Conservation (phyloP, 2,329 filamentous ascomycete species). For the Trichoderma breve region DNA sequence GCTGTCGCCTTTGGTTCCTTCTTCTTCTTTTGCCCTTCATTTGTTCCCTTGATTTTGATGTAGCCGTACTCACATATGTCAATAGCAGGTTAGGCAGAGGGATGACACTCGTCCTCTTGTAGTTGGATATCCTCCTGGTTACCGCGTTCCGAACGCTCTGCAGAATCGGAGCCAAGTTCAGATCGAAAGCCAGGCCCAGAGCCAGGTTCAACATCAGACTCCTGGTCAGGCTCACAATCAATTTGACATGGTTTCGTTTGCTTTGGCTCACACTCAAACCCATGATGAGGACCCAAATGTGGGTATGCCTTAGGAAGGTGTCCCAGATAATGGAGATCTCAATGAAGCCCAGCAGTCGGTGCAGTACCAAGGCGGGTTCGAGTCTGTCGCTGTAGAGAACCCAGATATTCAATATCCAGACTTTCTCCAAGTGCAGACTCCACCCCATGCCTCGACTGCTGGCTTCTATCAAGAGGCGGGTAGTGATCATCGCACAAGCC, state of each 20-base stretch:
- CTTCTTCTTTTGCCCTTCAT: neutral
- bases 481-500: neutral
- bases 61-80: neutral
- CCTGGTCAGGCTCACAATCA: neutral
- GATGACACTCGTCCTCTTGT: neutral
- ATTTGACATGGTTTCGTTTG: conserved; percentile 6
- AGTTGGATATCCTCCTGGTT: neutral
- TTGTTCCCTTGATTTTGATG: neutral
- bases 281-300: conserved; percentile 9
- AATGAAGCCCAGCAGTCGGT: neutral
- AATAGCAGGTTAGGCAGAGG: neutral
- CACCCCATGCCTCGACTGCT: neutral
- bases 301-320: conserved; percentile 23
- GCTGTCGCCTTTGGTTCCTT: neutral
- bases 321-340: conserved; percentile 4
- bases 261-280: conserved; percentile 13
- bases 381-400: neutral
- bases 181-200: neutral
- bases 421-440: neutral
- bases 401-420: neutral
- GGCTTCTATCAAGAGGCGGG: neutral
- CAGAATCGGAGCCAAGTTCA: neutral
- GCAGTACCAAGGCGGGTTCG: neutral
- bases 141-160: neutral
- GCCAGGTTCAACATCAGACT: neutral